Evolutionary conservation across 495 filamentous ascomycete species (phyloP).

Genomic region (Annulohypoxylon nitens): DNA sequence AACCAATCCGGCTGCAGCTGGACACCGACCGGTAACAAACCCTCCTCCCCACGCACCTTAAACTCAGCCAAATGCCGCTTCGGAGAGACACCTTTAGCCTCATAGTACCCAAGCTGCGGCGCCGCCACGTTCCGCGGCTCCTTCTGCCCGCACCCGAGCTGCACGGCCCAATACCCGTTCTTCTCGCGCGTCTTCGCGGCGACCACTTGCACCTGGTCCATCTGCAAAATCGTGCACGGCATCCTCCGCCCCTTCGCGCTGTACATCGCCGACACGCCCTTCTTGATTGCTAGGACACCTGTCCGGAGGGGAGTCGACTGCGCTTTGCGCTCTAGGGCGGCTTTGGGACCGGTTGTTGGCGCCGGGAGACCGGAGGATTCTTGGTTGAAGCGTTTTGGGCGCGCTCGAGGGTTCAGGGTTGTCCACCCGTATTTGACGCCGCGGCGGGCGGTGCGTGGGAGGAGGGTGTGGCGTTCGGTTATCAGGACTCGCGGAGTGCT

Average conservation of each 20-base stretch:
- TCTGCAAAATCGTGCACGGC: slow-evolving; percentile 91
- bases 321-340: slow-evolving; percentile 83
- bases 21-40: slow-evolving; percentile 78
- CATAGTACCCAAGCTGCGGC: slow-evolving; percentile 87
- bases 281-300: slow-evolving; percentile 87
- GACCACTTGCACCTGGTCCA: slow-evolving; percentile 91
- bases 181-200: slow-evolving; percentile 81
- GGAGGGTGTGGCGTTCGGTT: slow-evolving; percentile 55
- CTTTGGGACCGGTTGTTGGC: slow-evolving; percentile 78
- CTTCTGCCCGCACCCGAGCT: slow-evolving; percentile 86
- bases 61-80: slow-evolving; percentile 90
- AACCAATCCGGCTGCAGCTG: slow-evolving; percentile 87
- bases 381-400: slow-evolving; percentile 66
- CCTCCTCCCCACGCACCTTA: slow-evolving; percentile 77
- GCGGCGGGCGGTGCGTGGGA: slow-evolving; percentile 61
- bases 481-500: slow-evolving; percentile 54
- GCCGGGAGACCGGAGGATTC: slow-evolving; percentile 62
- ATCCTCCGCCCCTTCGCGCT: slow-evolving; percentile 81
- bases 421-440: slow-evolving; percentile 68
- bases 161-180: slow-evolving; percentile 93
- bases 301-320: slow-evolving; percentile 82
- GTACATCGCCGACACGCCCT: slow-evolving; percentile 94
- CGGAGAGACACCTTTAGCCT: slow-evolving; percentile 79
- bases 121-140: slow-evolving; percentile 79
- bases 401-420: slow-evolving; percentile 56